phyloP scores from a whole-genome alignment of 352 stramenopile genomes.

The Phytophthora quininea region DNA sequence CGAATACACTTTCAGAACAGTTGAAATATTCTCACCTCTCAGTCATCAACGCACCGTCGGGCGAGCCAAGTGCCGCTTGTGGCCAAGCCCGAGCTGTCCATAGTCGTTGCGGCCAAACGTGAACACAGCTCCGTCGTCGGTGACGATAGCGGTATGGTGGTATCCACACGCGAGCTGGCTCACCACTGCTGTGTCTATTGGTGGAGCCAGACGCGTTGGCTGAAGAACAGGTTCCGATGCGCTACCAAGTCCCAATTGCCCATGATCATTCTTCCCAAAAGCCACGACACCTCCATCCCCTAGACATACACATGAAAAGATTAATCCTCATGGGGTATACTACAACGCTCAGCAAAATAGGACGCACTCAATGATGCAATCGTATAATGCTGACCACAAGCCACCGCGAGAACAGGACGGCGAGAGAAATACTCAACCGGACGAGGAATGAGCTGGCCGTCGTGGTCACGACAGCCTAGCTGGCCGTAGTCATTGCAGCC shows the following conservation, averaged over 20 bases:
- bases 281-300: constrained; percentile 70
- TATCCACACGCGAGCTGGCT: constrained; percentile 90
- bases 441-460: constrained; percentile 71
- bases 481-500: constrained; percentile 94
- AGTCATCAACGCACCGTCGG: constrained; percentile 49
- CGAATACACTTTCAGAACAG: neutral
- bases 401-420: constrained; percentile 66
- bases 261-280: constrained; percentile 94
- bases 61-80: constrained; percentile 67
- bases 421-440: constrained; percentile 58
- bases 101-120: constrained; percentile 94
- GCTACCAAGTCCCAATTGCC: constrained; percentile 85
- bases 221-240: constrained; percentile 48
- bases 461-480: constrained; percentile 73
- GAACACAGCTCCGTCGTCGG: constrained; percentile 70
- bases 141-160: constrained; percentile 90
- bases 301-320: constrained; percentile 17
- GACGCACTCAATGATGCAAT: constrained; percentile 62
- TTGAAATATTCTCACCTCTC: neutral
- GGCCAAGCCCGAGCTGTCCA: constrained; percentile 91
- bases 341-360: neutral
- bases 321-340: neutral
- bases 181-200: constrained; percentile 71
- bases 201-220: constrained; percentile 51
- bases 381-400: constrained; percentile 92